A percentile compares a stretch with the other conserved stretches of the same genome.
phyloP scores from a whole-genome alignment of 805 yeast species.

The Ogataea wickerhamii region DNA sequence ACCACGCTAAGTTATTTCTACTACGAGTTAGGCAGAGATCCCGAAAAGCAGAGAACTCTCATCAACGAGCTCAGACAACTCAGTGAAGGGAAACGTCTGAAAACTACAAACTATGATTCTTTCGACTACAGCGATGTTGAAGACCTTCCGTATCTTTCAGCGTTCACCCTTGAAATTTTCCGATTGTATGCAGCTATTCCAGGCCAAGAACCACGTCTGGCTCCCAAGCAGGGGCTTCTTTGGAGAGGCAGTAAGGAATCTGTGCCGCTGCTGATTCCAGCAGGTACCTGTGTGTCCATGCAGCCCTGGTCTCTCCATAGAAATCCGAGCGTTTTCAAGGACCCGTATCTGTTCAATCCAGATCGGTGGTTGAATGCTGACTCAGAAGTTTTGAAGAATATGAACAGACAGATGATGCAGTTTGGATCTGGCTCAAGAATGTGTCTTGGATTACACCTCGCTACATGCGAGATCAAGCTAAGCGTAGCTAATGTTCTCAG shows the following conservation, averaged over 20 bases:
- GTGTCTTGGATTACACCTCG: slow-evolving; percentile 72
- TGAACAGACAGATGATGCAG: slow-evolving; percentile 56
- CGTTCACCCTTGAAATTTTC: slow-evolving; percentile 57
- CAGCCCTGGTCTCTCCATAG: slow-evolving; percentile 69
- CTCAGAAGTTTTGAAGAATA: slow-evolving; percentile 36
- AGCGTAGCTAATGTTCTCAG: slow-evolving; percentile 51
- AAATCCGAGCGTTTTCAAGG: slow-evolving; percentile 44
- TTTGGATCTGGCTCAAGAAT: slow-evolving; percentile 72
- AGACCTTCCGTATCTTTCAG: slow-evolving; percentile 53
- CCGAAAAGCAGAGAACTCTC: slow-evolving; percentile 44
- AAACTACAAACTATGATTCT: slow-evolving; percentile 22
- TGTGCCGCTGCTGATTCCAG: slow-evolving; percentile 39
- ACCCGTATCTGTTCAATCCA: slow-evolving; percentile 44
- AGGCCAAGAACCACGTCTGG: slow-evolving; percentile 64
- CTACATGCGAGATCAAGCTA: slow-evolving; percentile 61
- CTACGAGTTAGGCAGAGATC: slow-evolving; percentile 54
- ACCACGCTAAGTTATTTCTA: slow-evolving; percentile 56
- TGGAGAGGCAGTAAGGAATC: slow-evolving; percentile 28
- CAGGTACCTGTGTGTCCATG: slow-evolving; percentile 53
- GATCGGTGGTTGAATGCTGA: slow-evolving; percentile 56
- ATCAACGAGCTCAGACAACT: slow-evolving; percentile 39
- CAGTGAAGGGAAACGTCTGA: slow-evolving; percentile 20
- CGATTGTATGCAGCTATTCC: slow-evolving; percentile 70
- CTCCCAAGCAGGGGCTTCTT: slow-evolving; percentile 31
- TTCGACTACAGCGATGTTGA: slow-evolving; percentile 42